Conservation (phyloP, 495 filamentous ascomycete species). For the Neurospora sp. region DNA sequence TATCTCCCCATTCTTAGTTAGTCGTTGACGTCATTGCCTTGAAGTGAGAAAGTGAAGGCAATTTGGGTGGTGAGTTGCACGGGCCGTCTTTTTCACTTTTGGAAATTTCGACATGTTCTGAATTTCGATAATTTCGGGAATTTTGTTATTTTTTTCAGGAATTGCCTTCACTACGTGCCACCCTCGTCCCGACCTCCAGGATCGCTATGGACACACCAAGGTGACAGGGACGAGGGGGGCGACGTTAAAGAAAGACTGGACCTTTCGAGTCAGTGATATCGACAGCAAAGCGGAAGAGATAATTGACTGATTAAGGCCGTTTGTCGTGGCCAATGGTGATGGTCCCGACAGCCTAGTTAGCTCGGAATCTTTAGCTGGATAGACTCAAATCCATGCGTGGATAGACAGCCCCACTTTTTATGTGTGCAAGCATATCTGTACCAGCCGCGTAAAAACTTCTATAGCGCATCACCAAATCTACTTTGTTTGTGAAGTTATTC, state of each 20-base stretch:
- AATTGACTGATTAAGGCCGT: neutral
- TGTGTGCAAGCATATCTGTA: too few species aligned
- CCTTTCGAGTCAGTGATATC: neutral
- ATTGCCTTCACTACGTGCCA: neutral
- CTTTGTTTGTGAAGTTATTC: too few species aligned
- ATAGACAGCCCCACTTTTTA: too few species aligned
- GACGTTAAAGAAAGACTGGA: neutral
- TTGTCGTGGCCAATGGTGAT: neutral
- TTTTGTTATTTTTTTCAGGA: neutral
- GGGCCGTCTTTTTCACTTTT: neutral
- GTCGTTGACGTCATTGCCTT: neutral
- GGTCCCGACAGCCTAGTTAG: neutral
- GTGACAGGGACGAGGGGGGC: neutral
- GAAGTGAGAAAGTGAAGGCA: neutral
- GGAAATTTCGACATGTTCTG: neutral
- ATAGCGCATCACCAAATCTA: too few species aligned
- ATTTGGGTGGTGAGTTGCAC: neutral
- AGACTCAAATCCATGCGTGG: too few species aligned
- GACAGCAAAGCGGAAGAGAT: neutral
- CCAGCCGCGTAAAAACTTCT: too few species aligned
- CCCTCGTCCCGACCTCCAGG: neutral
- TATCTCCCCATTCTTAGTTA: neutral
- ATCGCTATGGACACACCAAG: neutral
- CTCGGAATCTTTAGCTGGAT: neutral
- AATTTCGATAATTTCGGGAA: neutral